Evolutionary conservation across 2,329 filamentous ascomycete species (phyloP), one percentile per base, ranked within the genome.

Genomic region (Endocalyx cinctus): DNA sequence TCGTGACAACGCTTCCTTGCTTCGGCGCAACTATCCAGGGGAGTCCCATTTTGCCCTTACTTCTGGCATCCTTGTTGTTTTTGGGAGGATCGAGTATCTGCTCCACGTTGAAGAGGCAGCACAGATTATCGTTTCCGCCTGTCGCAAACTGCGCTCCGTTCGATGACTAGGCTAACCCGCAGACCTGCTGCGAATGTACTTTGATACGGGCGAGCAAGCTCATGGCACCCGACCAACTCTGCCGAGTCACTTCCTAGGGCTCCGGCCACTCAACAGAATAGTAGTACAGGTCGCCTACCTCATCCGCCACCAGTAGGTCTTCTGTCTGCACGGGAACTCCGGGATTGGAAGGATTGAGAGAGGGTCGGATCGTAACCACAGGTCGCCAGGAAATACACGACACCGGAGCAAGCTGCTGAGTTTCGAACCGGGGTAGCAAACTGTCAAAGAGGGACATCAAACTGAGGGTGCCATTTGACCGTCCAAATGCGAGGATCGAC

Each of bases 61-160:
- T n/a, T n/a, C n/a, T n/a, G n/a, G n/a, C n/a, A n/a, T n/a, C n/a
- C n/a, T n/a, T n/a, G 14, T 35, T 29, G n/a, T 6, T 30, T 29
- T 29, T 34, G 1, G 34, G 27, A 8, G 37, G 33, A 3, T 31
- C 45, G 13, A 79, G 52, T 13, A 90, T 64, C 25, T 76, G 71
- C 29, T 73, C 69, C 3, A 76, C 73, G 33, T 89, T 77, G 57
- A 94, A 95, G 2, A 97, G 69, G 47, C 81, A 84, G 52, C 90
- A 94, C 4, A 79, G 61, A 52, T 97, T 96, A 64, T 98, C 92
- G 54, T 98, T 97, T 16, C 86, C 87, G 6, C 92, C 89, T 5
- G 86, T 88, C 11, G 87, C 87, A 55, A 98, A 89, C 22, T 80
- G 71, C 4, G 71, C 70, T 4, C 87, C 87, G 49, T 86, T 78